Evolutionary conservation across 139 green algal species (phyloP), one percentile per base, ranked within the genome.

Genomic region (Volvox reticuliferus): DNA sequence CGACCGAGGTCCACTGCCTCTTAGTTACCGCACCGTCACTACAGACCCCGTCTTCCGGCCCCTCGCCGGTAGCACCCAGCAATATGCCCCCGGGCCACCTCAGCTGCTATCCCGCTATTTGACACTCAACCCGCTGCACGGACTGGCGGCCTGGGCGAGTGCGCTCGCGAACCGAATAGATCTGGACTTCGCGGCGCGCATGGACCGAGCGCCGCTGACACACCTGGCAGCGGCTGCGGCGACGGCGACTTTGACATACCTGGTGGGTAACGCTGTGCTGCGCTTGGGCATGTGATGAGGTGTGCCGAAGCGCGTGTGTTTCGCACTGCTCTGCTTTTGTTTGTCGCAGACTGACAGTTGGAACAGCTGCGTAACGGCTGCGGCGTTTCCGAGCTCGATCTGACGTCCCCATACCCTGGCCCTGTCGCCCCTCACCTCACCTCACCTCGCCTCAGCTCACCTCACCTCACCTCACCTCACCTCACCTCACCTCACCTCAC

Each of bases 91-190:
- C 5, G 85, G 85, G 17, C 21, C 69, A 16, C 85, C 85, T 20
- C 69, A 89, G 69, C 85, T 89, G 26, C 37, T 82, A n/a, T 50
- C 26, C 30, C 85, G 85, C 28, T 68, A 55, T 36, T n/a, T 89
- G 0, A 73, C 85, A 12, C 28, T 89, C 69, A 89, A 89, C 68
- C 85, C 85, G 1, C n/a, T 89, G 44, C 69, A 89, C 18, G 85
- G 85, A 6, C 69, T 82, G 44, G 69, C 17, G 26, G n/a, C n/a
- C 35, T 71, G 37, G 69, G 37, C 28, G 22, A 37, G 24, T n/a
- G 37, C 6, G 17, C 69, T 9, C 18, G 32, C 78, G 18, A 12
- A 12, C 0, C 22, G 37, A 17, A 0, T 82, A 26, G 85, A 89
- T 30, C 37, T 50, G 68, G 85, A 36, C 17, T 13, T 61, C 6